These are phyloP conservation scores for Jatropha podagrica DNA, from an alignment of 441 rosid genomes.

Conservation along the genomic window DNA sequence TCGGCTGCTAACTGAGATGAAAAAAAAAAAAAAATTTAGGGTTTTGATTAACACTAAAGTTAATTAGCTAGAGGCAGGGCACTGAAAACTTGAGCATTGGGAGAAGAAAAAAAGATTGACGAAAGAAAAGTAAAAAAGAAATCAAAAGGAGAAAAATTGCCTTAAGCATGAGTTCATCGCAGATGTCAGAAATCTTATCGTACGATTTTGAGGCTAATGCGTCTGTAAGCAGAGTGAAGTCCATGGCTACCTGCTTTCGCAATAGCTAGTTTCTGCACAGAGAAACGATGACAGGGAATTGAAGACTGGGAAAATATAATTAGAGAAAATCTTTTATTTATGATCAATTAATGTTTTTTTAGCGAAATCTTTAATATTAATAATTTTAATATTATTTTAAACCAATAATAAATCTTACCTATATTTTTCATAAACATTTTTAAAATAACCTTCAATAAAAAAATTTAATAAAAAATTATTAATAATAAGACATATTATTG, in stretches of 20 bases:
- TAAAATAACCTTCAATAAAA: too few species aligned
- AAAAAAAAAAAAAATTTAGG: conserved; percentile 1
- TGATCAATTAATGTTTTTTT: too few species aligned
- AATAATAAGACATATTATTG: too few species aligned
- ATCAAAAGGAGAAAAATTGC: conserved; percentile 24
- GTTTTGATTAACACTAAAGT: background rate
- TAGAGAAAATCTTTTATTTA: background rate
- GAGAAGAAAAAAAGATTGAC: background rate
- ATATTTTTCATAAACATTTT: too few species aligned
- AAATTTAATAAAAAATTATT: too few species aligned
- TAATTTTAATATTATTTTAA: too few species aligned
- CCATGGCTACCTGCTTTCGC: conserved; percentile 42
- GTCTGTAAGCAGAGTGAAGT: conserved; percentile 27
- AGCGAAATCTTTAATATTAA: too few species aligned
- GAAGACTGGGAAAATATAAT: background rate
- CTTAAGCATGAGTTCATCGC: conserved; percentile 80
- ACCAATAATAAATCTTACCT: too few species aligned
- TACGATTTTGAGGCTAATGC: conserved; percentile 66
- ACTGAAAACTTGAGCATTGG: background rate
- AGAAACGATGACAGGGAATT: background rate
- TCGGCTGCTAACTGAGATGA: conserved; percentile 58
- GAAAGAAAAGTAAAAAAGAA: background rate
- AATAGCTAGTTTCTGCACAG: background rate
- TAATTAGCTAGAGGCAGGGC: background rate
- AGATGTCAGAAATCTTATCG: conserved; percentile 67